phyloP scores from a whole-genome alignment of 2,329 filamentous ascomycete species.

The Diplodia mutila region DNA sequence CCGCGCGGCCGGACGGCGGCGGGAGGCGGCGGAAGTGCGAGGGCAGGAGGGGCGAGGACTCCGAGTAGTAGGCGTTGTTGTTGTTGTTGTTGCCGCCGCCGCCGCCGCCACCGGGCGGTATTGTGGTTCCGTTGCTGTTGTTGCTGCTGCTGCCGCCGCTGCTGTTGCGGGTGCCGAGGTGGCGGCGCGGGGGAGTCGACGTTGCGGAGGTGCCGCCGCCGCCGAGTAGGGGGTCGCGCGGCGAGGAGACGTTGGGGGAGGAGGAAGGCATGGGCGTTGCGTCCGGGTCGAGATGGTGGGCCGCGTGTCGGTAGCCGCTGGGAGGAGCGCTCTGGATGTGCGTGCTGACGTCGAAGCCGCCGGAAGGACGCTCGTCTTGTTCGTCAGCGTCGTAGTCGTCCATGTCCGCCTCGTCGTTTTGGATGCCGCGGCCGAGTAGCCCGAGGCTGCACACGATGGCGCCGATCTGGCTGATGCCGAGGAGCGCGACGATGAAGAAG shows the following conservation, averaged over 20 bases:
- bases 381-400: slow-evolving; percentile 26
- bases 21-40: slow-evolving; percentile 23
- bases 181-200: not conserved
- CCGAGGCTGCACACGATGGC: slow-evolving; percentile 96
- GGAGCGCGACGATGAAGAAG: slow-evolving; percentile 75
- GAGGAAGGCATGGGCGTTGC: slow-evolving; percentile 16
- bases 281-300: slow-evolving; percentile 25
- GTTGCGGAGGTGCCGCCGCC: slow-evolving; percentile 32
- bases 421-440: slow-evolving; percentile 78
- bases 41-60: slow-evolving; percentile 26
- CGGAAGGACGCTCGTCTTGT: slow-evolving; percentile 19
- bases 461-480: slow-evolving; percentile 93
- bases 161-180: slow-evolving; percentile 13
- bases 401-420: slow-evolving; percentile 50
- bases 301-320: not conserved
- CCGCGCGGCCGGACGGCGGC: not conserved
- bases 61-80: not conserved
- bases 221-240: slow-evolving; percentile 36
- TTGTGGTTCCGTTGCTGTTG: not conserved
- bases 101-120: not conserved
- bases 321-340: not conserved
- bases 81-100: no score
- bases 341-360: not conserved
- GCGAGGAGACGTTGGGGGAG: slow-evolving; percentile 37
- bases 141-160: not conserved